phyloP scores from a whole-genome alignment of 352 stramenopile species.

The Phytophthora aleatoria region DNA sequence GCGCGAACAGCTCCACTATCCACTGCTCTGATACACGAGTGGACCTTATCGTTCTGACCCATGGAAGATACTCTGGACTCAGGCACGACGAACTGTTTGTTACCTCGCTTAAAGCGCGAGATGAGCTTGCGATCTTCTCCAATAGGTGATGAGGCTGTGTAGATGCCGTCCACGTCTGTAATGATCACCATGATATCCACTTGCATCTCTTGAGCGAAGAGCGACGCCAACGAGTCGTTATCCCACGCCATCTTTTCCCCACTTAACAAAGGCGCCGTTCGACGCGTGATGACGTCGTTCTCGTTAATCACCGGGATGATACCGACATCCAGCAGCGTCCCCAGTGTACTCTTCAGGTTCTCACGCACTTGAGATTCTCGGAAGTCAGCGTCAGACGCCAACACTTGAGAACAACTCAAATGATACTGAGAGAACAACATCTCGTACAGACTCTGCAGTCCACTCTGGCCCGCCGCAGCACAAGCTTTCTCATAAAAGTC shows the following conservation, averaged over 20 bases:
- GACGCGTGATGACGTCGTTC: constrained; percentile 79
- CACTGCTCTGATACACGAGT: constrained; percentile 20
- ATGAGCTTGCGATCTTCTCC: constrained; percentile 36
- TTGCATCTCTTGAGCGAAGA: constrained; percentile 73
- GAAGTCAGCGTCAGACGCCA: constrained; percentile 79
- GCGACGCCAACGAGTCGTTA: constrained; percentile 78
- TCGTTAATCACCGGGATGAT: constrained; percentile 87
- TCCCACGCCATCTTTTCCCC: constrained; percentile 72
- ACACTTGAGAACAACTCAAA: constrained; percentile 73
- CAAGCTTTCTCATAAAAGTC: constrained; percentile 80
- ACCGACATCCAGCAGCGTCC: constrained; percentile 66
- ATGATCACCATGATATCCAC: constrained; percentile 79
- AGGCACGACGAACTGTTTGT: constrained; percentile 39
- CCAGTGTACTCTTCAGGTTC: constrained; percentile 69
- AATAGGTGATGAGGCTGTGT: constrained; percentile 16
- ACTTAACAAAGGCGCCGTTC: constrained; percentile 57
- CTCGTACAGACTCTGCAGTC: constrained; percentile 82
- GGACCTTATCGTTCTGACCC: constrained; percentile 77
- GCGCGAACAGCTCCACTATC: constrained; percentile 52
- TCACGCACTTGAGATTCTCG: constrained; percentile 54
- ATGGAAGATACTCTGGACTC: constrained; percentile 52
- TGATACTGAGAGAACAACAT: constrained; percentile 86
- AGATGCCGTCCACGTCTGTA: constrained; percentile 71
- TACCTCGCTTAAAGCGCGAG: constrained; percentile 45
- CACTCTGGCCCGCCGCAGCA: constrained; percentile 72